Percentiles rank a stretch among this genome's conserved stretches.
These are phyloP conservation scores for Geotrichum restrictum DNA, from an alignment of 1,139 yeast genomes.

Conservation along the genomic window DNA sequence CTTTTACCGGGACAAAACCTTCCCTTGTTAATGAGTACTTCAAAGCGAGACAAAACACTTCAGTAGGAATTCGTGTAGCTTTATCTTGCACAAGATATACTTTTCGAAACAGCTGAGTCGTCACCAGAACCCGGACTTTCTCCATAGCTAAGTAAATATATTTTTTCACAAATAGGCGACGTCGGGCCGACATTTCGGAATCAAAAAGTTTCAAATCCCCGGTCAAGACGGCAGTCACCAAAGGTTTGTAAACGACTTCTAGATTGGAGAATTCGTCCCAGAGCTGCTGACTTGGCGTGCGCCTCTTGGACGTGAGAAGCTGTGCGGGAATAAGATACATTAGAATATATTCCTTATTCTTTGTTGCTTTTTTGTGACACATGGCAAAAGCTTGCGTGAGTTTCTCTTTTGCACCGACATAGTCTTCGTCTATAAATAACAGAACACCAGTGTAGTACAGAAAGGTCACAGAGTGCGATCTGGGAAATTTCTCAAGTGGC, in stretches of 20 bases:
- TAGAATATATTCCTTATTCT: slow-evolving; percentile 41
- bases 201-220: slow-evolving; percentile 60
- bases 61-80: slow-evolving; percentile 47
- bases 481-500: slow-evolving; percentile 43
- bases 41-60: slow-evolving; percentile 49
- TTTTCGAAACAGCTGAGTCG: slow-evolving; percentile 51
- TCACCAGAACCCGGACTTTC: slow-evolving; percentile 49
- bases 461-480: slow-evolving; percentile 56
- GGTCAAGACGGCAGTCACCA: slow-evolving; percentile 47
- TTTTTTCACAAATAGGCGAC: slow-evolving; percentile 51
- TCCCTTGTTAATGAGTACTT: slow-evolving; percentile 31
- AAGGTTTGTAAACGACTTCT: slow-evolving; percentile 44
- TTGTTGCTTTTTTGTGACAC: slow-evolving; percentile 32
- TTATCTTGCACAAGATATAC: slow-evolving; percentile 42
- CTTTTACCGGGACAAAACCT: slow-evolving; percentile 4
- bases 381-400: slow-evolving; percentile 48
- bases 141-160: slow-evolving; percentile 67
- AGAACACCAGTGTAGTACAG: slow-evolving; percentile 65
- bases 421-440: slow-evolving; percentile 60
- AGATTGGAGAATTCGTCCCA: slow-evolving; percentile 34
- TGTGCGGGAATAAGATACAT: slow-evolving; percentile 40
- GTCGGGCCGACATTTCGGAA: slow-evolving; percentile 43
- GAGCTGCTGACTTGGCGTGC: slow-evolving; percentile 40
- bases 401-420: slow-evolving; percentile 48
- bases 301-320: slow-evolving; percentile 29